Base-by-base conservation (phyloP, 2,329 filamentous ascomycete species). In the Parastagonospora nodorum region DNA sequence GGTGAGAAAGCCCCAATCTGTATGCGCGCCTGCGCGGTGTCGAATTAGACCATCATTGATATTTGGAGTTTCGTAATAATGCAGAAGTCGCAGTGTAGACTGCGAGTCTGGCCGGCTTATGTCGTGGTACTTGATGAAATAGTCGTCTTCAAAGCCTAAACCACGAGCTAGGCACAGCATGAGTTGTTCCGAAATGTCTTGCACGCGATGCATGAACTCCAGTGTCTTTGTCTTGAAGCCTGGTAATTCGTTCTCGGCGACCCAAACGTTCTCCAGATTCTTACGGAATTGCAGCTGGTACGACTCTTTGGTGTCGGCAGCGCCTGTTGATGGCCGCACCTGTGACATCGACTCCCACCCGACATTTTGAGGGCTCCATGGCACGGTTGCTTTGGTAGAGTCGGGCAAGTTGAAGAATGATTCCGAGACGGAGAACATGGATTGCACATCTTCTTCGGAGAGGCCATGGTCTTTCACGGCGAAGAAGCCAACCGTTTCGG, bases 211-310 rank as follows among this genome's bases (percentile, higher is more conserved):
- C 83, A 86, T 86, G 67, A 86, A 87, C 1, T 56, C 56, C 1
- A 82, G 67, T 5, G 77, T 73, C 1, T 64, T 66, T 0, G 64
- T 51, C 37, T 75, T 71, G 66, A 86, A 86, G 1, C 77, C 78
- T 0, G 81, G 78, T 0, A 84, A 66, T 1, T 73, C 57, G 0
- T 66, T 57, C 7, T 84, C 79, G 32, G 68, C 59, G 9, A 84
- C 73, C 84, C 84, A 87, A 31, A 8, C 2, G 4, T 28, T 28
- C n/a, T 35, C 32, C 77, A 83, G 81, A 49, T 77, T 78, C 42
- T 74, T 73, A n/a, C 84, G 82, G 54, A 84, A 85, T 61, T 87
- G 84, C 67, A 87, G 73, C 65, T 86, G 84, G 62, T 86, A 84
- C 9, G 80, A 83, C 67, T 87, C 84, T 60, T 86, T 87, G 42